A percentile compares a stretch with the other conserved stretches of the same genome.
phyloP scores from a whole-genome alignment of 345 rosid genomes.

The Acer yangbiense region DNA sequence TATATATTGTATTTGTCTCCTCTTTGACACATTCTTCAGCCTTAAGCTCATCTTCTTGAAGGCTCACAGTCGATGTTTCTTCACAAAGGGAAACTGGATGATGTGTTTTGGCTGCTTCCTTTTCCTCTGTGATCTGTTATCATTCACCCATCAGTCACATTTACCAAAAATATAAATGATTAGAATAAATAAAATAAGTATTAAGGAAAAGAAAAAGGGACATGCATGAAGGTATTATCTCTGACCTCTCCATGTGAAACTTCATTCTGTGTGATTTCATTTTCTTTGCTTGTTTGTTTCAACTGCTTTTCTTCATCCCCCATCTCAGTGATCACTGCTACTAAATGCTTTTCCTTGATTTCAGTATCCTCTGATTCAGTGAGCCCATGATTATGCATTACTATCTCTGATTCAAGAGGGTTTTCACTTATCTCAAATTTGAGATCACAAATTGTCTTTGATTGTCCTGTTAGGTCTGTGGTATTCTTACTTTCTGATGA shows the following conservation, averaged over 20 bases:
- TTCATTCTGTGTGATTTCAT: conserved; percentile 27
- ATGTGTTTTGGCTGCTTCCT: conserved; percentile 26
- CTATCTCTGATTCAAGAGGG: conserved; percentile 10
- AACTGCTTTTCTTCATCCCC: conserved; percentile 18
- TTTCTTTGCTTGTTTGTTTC: conserved; percentile 22
- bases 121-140: conserved; percentile 37
- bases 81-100: conserved; percentile 16
- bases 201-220: neutral
- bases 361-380: conserved; percentile 21
- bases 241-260: conserved; percentile 40
- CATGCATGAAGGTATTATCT: conserved; percentile 4
- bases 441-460: conserved; percentile 5
- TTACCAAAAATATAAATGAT: conserved; percentile 4
- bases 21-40: conserved; percentile 25
- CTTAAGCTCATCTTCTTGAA: conserved; percentile 26
- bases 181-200: neutral
- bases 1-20: conserved; percentile 4
- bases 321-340: conserved; percentile 14
- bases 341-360: conserved; percentile 24
- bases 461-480: conserved; percentile 12
- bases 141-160: conserved; percentile 5
- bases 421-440: conserved; percentile 22
- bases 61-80: conserved; percentile 29
- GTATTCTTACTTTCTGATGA: conserved; percentile 17
- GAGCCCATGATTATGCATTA: conserved; percentile 5